Base-by-base conservation (phyloP, 306 rosid genomes). In the Prunus armeniaca region DNA sequence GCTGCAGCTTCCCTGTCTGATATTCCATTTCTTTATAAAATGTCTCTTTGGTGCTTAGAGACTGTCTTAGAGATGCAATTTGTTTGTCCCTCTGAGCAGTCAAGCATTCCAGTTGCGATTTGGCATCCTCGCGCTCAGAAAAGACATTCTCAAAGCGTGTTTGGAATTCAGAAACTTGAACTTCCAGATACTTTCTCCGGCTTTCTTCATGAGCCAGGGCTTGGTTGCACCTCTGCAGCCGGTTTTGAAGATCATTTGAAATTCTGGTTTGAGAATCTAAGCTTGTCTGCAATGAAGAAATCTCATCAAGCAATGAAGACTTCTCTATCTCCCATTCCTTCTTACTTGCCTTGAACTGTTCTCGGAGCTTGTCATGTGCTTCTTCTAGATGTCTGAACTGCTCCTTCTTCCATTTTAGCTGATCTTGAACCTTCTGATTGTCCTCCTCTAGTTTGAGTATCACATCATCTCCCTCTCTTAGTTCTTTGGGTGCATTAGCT, bases 331-430 rank as follows among this genome's bases (percentile, higher is more conserved):
- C 92, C 91, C 87, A 85, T 50, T 94, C 93, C 69, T 91, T 87
- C 85, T 87, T 76, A 71, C 83, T 75, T 65, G 65, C 78, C 87
- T 50, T 87, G 75, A 87, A 82, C 65, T 87, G 81, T 28, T 74
- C 84, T 45, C 67, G 69, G 20, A 80, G 81, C 75, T 89, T 90
- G 17, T 84, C 80, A 71, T 87, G 87, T 25, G 96, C 95, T 73
- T 92, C 95, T 81, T 90, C 89, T 7, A 89, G 81, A 80, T 94
- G 94, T 24, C 65, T 79, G 80, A 94, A 88, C 63, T 94, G 97
- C 81, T 94, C 96, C 78, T 75, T 89, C 82, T 90, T 92, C 98
- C 95, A 92, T 80, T 92, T 90, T 34, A 94, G 71, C 79, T 88
- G 87, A 64, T 94, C 96, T 87, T 80, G 84, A 71, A 87, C 51